Evolutionary conservation across 2,329 filamentous ascomycete genomes (phyloP), one percentile per base, ranked within the genome.

Genomic region (Diaporthe australafricana): DNA sequence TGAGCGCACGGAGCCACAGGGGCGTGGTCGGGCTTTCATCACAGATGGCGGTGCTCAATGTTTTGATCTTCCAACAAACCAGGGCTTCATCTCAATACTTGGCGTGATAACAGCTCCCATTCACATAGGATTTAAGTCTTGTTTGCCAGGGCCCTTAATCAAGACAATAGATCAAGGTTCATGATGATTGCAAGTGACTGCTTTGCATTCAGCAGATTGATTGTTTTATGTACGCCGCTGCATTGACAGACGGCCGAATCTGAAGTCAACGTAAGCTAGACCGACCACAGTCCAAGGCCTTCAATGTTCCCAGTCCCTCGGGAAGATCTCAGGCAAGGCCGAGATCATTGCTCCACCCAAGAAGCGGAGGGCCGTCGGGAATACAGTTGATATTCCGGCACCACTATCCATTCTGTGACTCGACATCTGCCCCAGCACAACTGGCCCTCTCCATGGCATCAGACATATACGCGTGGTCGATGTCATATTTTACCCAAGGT

Each of bases 391-490:
- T 7, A 2, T 30, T 38, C 1, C 66, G 66, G 50, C 66, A 69
- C 52, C 52, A 69, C 66, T 50, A 30, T 11, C 66, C 66, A 20
- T 69, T 69, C 3, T 9, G 2, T 1, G 66, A 53, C 50, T 45
- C 38, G n/a, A 69, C 30, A 8, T 17, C 14, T 0, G 42, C 22
- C 1, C n/a, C 1, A 1, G 2, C 20, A 38, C 67, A 69, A 30
- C 53, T 69, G 12, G 17, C 53, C 40, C 0, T 9, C 52, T 60
- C 53, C 9, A 69, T 22, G 0, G 53, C 67, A 6, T 17, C 16
- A 1, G 66, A 8, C 40, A 69, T 48, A 9, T 40, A 69, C 14
- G 7, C 2, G 53, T 69, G 67, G 67, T 69, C 67, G 7, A 27
- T 16, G 25, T 69, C 53, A 5, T 2, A 3, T 42, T 62, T 42